Evolutionary conservation across 768 basidiomycete species (phyloP).

Genomic region (Trametes coccinea): DNA sequence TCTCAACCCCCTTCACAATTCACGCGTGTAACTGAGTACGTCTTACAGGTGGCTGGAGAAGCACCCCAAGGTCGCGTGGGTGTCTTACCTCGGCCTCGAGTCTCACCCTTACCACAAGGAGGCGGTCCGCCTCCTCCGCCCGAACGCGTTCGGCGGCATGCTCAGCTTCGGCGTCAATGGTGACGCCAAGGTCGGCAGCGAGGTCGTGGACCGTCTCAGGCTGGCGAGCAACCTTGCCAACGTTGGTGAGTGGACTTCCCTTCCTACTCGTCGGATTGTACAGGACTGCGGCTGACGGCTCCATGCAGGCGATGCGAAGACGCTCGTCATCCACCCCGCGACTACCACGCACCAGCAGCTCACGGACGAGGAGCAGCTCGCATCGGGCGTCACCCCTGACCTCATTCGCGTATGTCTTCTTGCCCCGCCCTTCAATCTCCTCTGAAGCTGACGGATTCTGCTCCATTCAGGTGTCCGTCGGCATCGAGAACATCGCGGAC

Average conservation of each 20-base stretch:
- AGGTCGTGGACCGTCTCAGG: slow-evolving; percentile 67
- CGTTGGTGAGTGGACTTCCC: slow-evolving; percentile 49
- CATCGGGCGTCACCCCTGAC: slow-evolving; percentile 74
- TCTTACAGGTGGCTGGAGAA: slow-evolving; percentile 52
- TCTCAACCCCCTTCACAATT: too few relatives aligned
- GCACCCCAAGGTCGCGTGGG: slow-evolving; percentile 72
- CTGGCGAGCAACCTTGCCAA: slow-evolving; percentile 75
- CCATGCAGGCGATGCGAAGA: slow-evolving; percentile 64
- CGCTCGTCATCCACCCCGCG: slow-evolving; percentile 76
- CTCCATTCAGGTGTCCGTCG: slow-evolving; percentile 38
- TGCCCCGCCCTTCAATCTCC: too few relatives aligned
- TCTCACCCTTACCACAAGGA: slow-evolving; percentile 59
- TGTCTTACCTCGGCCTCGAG: slow-evolving; percentile 72
- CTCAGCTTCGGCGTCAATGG: slow-evolving; percentile 78
- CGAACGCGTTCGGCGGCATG: slow-evolving; percentile 67
- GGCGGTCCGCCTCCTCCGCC: slow-evolving; percentile 57
- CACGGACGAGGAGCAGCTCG: slow-evolving; percentile 55
- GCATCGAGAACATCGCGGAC: slow-evolving; percentile 43
- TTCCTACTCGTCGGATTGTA: not conserved
- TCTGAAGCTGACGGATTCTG: too few relatives aligned
- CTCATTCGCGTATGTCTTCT: slow-evolving; percentile 59
- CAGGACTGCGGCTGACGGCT: slow-evolving; percentile 12
- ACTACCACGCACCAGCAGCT: slow-evolving; percentile 78
- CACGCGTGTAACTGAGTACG: not conserved
- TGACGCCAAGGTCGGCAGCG: slow-evolving; percentile 46